Evolutionary conservation across 352 stramenopile species (phyloP).

Genomic region (Phytophthora tubulina): DNA sequence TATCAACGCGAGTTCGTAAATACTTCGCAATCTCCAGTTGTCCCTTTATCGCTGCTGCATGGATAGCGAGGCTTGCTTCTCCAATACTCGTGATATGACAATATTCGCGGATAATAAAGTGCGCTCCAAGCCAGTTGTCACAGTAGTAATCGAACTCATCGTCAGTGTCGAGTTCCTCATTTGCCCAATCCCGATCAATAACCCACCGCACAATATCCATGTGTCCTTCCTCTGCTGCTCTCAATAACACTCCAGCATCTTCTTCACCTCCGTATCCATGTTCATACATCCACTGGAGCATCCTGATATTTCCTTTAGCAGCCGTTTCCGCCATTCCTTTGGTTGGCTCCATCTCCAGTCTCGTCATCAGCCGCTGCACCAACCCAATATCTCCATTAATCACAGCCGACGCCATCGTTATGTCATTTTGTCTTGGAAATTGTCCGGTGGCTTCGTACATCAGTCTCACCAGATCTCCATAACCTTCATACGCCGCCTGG

Average conservation of each 20-base stretch:
- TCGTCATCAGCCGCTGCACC: neutral
- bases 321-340: neutral
- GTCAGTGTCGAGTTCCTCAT: no score
- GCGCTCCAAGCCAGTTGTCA: no score
- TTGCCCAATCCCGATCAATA: neutral
- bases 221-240: slow-evolving; percentile 6
- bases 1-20: neutral
- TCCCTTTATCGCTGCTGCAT: neutral
- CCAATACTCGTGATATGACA: neutral
- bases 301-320: neutral
- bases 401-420: neutral
- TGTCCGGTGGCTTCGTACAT: neutral
- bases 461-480: neutral
- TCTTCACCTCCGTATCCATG: neutral
- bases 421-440: neutral
- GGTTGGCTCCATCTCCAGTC: neutral
- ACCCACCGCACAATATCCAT: slow-evolving; percentile 13
- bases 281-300: neutral
- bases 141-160: no score
- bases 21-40: slow-evolving; percentile 2
- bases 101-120: no score
- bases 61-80: slow-evolving; percentile 12
- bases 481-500: no score
- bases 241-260: slow-evolving; percentile 9
- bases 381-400: neutral